phyloP scores from a whole-genome alignment of 2,329 filamentous ascomycete species.

The Neofusicoccum sp. region DNA sequence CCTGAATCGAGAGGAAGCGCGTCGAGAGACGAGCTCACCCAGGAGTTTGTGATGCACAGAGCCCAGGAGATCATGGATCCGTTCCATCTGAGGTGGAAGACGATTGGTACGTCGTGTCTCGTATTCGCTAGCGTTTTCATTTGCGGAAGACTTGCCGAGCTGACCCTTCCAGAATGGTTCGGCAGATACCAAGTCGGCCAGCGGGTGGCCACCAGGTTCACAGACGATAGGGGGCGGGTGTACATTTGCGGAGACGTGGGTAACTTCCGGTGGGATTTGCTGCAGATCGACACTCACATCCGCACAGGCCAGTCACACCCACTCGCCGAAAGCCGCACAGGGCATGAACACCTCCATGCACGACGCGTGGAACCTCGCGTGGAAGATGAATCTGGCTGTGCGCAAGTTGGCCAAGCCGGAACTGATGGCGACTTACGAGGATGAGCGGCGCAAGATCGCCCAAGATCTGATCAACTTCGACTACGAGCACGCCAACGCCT shows the following conservation, averaged over 20 bases:
- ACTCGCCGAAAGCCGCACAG: constrained; percentile 44
- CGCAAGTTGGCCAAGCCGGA: constrained; percentile 38
- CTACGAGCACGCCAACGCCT: constrained; percentile 50
- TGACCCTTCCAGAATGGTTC: constrained; percentile 44
- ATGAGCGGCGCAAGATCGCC: constrained; percentile 44
- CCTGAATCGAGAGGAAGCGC: constrained; percentile 33
- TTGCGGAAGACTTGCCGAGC: not conserved
- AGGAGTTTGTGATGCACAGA: constrained; percentile 69
- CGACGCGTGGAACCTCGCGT: constrained; percentile 44
- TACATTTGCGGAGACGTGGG: constrained; percentile 51
- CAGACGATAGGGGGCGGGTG: constrained; percentile 40
- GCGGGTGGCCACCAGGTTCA: constrained; percentile 47
- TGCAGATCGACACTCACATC: constrained; percentile 1
- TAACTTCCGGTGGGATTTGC: not conserved
- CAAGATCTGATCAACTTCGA: constrained; percentile 46
- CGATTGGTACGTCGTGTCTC: constrained; percentile 31
- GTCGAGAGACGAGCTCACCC: constrained; percentile 42
- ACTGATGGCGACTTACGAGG: constrained; percentile 41
- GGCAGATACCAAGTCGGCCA: constrained; percentile 53
- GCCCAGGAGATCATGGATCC: constrained; percentile 51
- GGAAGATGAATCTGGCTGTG: constrained; percentile 44
- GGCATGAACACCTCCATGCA: constrained; percentile 47
- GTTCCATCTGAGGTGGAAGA: constrained; percentile 46
- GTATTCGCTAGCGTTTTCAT: not conserved
- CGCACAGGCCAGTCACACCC: constrained; percentile 38